Evolutionary conservation across 768 basidiomycete species (phyloP).

Genomic region (Boletus subcaerulescens): DNA sequence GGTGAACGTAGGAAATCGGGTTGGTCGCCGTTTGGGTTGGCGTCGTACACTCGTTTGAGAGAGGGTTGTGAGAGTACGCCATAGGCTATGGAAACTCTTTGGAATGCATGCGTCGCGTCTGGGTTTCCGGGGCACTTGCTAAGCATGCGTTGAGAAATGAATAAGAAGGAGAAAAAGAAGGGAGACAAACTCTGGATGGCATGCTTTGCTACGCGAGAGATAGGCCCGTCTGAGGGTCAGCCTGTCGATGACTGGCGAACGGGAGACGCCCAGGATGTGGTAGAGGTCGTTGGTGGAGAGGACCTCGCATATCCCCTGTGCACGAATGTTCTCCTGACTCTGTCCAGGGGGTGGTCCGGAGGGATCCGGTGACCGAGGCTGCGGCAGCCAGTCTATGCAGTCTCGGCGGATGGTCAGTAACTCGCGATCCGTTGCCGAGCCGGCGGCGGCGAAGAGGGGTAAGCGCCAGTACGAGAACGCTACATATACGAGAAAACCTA

Average conservation of each 20-base stretch:
- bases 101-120: constrained; percentile 80
- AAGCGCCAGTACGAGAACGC: constrained; percentile 64
- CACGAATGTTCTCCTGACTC: constrained; percentile 8
- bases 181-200: constrained; percentile 79
- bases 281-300: constrained; percentile 68
- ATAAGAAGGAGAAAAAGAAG: not conserved
- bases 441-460: constrained; percentile 52
- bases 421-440: constrained; percentile 37
- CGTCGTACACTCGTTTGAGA: constrained; percentile 67
- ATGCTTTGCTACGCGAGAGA: constrained; percentile 67
- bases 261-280: constrained; percentile 63
- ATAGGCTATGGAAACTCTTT: constrained; percentile 83
- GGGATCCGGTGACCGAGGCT: constrained; percentile 10
- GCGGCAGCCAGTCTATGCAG: constrained; percentile 29
- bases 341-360: constrained; percentile 2
- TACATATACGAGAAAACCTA: constrained; percentile 23
- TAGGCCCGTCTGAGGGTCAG: constrained; percentile 71
- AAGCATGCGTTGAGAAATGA: constrained; percentile 5
- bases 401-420: constrained; percentile 22
- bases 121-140: constrained; percentile 80
- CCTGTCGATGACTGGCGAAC: constrained; percentile 51
- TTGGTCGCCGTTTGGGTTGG: constrained; percentile 40
- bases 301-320: constrained; percentile 40
- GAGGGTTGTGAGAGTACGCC: constrained; percentile 73
- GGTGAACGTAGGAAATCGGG: constrained; percentile 53